A percentile compares a stretch with the other conserved stretches of the same genome.
These are phyloP conservation scores for Talaromyces pinophilus DNA, from an alignment of 2,329 filamentous ascomycete species.

Conservation along the genomic window DNA sequence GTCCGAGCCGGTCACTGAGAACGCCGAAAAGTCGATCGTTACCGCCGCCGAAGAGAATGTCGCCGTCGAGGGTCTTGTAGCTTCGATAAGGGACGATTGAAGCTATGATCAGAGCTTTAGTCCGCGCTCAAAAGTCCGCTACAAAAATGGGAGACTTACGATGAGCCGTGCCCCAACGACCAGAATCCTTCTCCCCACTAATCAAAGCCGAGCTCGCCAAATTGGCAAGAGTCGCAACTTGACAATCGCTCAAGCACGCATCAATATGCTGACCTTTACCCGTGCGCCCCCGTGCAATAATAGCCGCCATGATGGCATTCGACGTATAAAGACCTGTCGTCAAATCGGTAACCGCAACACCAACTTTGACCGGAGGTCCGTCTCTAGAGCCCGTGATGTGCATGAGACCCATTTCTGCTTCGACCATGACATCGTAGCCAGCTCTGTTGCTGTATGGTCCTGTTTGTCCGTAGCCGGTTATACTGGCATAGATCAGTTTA, in stretches of 20 bases:
- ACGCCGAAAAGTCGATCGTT: constrained; percentile 65
- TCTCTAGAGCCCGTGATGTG: constrained; percentile 91
- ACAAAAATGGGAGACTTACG: constrained; percentile 53
- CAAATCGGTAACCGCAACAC: constrained; percentile 92
- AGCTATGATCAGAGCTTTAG: constrained; percentile 53
- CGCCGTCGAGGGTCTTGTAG: constrained; percentile 66
- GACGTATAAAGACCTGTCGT: constrained; percentile 94
- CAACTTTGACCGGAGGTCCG: constrained; percentile 92
- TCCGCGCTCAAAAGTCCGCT: not conserved
- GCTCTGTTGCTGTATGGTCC: constrained; percentile 84
- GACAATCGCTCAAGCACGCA: constrained; percentile 86
- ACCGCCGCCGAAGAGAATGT: constrained; percentile 64
- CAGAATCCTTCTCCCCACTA: constrained; percentile 81
- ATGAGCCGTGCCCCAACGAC: constrained; percentile 95
- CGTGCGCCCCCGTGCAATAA: constrained; percentile 72
- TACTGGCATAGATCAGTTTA: constrained; percentile 85
- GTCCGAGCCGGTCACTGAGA: constrained; percentile 58
- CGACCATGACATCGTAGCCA: constrained; percentile 99
- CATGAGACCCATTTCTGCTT: constrained; percentile 97
- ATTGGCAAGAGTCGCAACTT: constrained; percentile 92
- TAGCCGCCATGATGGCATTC: constrained; percentile 91
- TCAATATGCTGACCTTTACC: constrained; percentile 90
- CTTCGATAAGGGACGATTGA: constrained; percentile 95
- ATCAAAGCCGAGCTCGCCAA: constrained; percentile 90
- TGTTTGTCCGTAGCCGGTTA: constrained; percentile 95